Conservation (phyloP, 139 green algal species). For the Klebsormidium nitens region DNA sequence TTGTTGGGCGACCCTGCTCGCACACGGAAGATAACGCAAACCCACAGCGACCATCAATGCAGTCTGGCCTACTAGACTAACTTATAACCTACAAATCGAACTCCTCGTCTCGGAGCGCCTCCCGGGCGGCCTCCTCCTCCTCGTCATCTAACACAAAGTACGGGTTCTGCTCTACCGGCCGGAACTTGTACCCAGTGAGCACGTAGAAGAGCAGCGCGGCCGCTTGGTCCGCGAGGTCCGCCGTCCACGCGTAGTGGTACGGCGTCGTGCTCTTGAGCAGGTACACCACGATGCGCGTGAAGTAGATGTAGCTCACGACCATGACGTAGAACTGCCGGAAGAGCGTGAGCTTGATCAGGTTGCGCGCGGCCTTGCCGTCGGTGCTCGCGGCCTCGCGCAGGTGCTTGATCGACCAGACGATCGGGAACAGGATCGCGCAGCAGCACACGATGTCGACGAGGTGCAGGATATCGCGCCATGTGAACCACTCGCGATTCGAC, state of each 20-base stretch:
- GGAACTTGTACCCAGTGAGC: conserved; percentile 73
- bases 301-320: conserved; percentile 90
- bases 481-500: conserved; percentile 74
- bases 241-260: conserved; percentile 73
- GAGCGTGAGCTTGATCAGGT: conserved; percentile 80
- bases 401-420: conserved; percentile 96
- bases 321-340: conserved; percentile 96
- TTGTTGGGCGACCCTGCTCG: no score
- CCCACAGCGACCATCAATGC: no score
- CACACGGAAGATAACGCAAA: no score
- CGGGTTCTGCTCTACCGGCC: conserved; percentile 61
- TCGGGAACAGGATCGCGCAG: conserved; percentile 95
- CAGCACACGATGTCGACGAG: conserved; percentile 97
- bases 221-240: conserved; percentile 59
- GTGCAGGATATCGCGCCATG: conserved; percentile 91
- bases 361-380: conserved; percentile 61
- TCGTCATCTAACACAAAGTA: conserved; percentile 66
- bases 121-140: conserved; percentile 47
- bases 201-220: conserved; percentile 87
- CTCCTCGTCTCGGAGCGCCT: conserved; percentile 34
- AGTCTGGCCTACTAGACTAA: no score
- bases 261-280: conserved; percentile 70
- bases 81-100: conserved; percentile 39
- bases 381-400: conserved; percentile 58
- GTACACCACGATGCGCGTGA: conserved; percentile 97